Conservation (phyloP, 2,329 filamentous ascomycete species). For the Colletotrichum shisoi region DNA sequence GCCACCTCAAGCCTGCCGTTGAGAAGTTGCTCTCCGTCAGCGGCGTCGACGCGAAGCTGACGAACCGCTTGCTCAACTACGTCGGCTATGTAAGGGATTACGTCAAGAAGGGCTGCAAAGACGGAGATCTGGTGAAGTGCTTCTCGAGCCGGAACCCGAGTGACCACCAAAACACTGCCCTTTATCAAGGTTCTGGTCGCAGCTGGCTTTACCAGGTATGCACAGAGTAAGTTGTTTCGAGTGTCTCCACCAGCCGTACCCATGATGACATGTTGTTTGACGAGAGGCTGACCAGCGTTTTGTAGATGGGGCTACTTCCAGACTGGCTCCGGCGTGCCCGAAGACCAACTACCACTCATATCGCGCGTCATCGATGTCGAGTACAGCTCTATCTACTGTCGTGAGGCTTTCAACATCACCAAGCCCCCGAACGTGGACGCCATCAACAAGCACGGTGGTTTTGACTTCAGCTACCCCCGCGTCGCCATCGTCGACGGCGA, state of each 20-base stretch:
- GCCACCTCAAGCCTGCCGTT: slow-evolving; percentile 48
- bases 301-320: slow-evolving; percentile 78
- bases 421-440: slow-evolving; percentile 66
- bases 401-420: slow-evolving; percentile 73
- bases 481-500: slow-evolving; percentile 81
- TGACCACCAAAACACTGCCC: slow-evolving; percentile 39
- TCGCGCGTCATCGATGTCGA: slow-evolving; percentile 73
- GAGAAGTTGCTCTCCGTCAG: slow-evolving; percentile 52
- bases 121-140: slow-evolving; percentile 45
- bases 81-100: slow-evolving; percentile 55
- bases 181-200: slow-evolving; percentile 45
- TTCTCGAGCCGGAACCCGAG: slow-evolving; percentile 44
- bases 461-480: slow-evolving; percentile 74
- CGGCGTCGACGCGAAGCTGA: slow-evolving; percentile 49
- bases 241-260: not conserved
- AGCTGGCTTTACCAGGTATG: slow-evolving; percentile 64
- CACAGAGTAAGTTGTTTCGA: slow-evolving; percentile 55
- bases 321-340: slow-evolving; percentile 74
- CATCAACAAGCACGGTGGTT: slow-evolving; percentile 81
- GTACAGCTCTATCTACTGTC: slow-evolving; percentile 70
- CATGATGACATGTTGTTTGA: not conserved
- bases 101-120: slow-evolving; percentile 42
- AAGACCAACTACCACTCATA: slow-evolving; percentile 70
- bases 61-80: slow-evolving; percentile 60
- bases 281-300: slow-evolving; percentile 36